A percentile compares a stretch with the other conserved stretches of the same genome.
Conservation (phyloP, 495 filamentous ascomycete species). For the Hyaloscypha variabilis region DNA sequence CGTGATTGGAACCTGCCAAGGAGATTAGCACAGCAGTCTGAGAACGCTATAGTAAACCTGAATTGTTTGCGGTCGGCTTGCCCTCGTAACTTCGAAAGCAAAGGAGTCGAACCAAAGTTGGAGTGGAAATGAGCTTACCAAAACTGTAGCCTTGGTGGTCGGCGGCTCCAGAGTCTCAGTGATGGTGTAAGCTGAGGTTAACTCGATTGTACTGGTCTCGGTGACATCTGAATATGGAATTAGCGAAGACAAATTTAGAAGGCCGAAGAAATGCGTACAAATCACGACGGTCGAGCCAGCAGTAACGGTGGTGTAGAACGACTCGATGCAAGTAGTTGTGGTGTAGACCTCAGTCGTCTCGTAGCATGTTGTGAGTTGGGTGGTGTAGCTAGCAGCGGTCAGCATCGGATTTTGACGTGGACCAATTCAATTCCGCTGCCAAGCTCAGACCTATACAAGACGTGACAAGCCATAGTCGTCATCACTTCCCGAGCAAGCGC, state of each 20-base stretch:
- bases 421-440: too few species aligned
- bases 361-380: slow-evolving; percentile 20
- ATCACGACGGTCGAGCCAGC: slow-evolving; percentile 26
- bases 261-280: slow-evolving; percentile 3
- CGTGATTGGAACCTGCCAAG: slow-evolving; percentile 17
- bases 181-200: slow-evolving; percentile 21
- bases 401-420: neutral
- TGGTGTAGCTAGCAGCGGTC: slow-evolving; percentile 8
- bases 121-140: neutral
- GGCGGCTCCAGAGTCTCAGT: slow-evolving; percentile 27
- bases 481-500: too few species aligned
- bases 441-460: too few species aligned
- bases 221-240: slow-evolving; percentile 8
- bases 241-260: neutral
- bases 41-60: too few species aligned
- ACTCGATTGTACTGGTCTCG: slow-evolving; percentile 18
- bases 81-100: too few species aligned
- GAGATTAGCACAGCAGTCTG: too few species aligned
- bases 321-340: slow-evolving; percentile 14
- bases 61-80: too few species aligned
- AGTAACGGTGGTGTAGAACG: slow-evolving; percentile 24
- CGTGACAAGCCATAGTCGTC: too few species aligned
- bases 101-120: too few species aligned
- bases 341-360: slow-evolving; percentile 24
- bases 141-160: slow-evolving; percentile 25